Evolutionary conservation across 768 basidiomycete species (phyloP), one percentile per base, ranked within the genome.

Genomic region (Rhodotorula taiwanensis): DNA sequence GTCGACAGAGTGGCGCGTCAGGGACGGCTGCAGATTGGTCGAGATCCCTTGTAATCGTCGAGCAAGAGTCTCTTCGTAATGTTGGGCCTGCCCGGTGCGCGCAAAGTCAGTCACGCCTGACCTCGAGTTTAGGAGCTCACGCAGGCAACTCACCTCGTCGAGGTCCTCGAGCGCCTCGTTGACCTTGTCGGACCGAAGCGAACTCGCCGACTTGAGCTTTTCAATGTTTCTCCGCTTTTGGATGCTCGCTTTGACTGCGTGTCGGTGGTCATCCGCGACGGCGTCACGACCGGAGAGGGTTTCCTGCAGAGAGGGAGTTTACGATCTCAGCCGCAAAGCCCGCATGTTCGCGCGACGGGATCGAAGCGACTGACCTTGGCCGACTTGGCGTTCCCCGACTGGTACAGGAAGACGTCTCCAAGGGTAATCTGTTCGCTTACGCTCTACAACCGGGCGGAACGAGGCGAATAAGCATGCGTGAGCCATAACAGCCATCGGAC

Each of bases 371-470:
- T 30, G 21, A 79, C 79, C 70, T 95, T 97, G 3, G 95, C 95
- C 25, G 93, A 89, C 49, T 87, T 82, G n/a, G 95, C 91, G 72
- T 99, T 98, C 78, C 93, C 81, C 25, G 92, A 89, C 76, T 98
- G 93, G 76, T 99, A 99, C 3, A 91, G 91, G 55, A 98, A 79
- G 0, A 90, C 86, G 76, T 99, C 95, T n/a, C 92, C 93, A 31
- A 99, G 77, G 47, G 97, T 86, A 33, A 98, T 89, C 70, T 89
- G 90, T 80, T 97, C 94, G 71, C 87, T 91, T 64, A 91, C 88
- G 36, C 89, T 84, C 79, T 80, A 63, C 34, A 23, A 30, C 25
- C 10, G n/a, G 15, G 14, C 55, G 2, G 34, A 30, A 36, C 23
- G 25, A 51, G 21, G 8, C 1, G 31, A 25, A 25, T 15, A 27